Base-by-base conservation (phyloP, 2,329 filamentous ascomycete species). In the Pestalotiopsis fici region DNA sequence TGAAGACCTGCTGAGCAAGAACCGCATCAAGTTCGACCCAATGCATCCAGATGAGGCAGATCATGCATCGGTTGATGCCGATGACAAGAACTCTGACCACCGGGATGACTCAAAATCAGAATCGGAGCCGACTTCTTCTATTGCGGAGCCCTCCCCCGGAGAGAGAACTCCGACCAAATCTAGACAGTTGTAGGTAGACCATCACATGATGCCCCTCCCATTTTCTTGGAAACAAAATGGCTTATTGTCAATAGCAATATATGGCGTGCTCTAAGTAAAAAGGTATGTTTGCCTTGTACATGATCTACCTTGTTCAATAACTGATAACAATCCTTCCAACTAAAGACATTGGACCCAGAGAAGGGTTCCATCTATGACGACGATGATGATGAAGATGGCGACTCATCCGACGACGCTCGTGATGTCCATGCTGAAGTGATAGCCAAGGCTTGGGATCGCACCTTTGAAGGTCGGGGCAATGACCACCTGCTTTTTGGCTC, bases 401-500 rank as follows among this genome's bases (percentile, higher is more conserved):
- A 78, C 67, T 76, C 69, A 54, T 75, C 74, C 3, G 62, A 75
- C 27, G 77, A 80, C 28, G 18, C 37, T 35, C 25, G 21, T 64
- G 76, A 79, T 65, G 66, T 82, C 25, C 74, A 71, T 57, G 77
- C 80, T 37, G 70, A 63, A n/a, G 70, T 75, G 1, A 70, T 88
- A 59, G 83, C 77, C 65, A 82, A 78, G 15, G 79, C 79, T 0
- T 88, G 83, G 83, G 81, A 84, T 65, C 75, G 83, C 50, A 68
- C 81, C 11, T 60, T 60, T 37, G 28, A 37, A 3, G 79, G 74
- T 64, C 74, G 77, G 64, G 76, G 78, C 57, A 81, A 83, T 47
- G 81, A 87, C 64, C 75, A 91, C 0, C 86, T 91, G 71, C 74
- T 91, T 0, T 86, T 91, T 71, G 86, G 86, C 35, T 78, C 82